Percentiles rank a stretch among this genome's conserved stretches.
phyloP scores from a whole-genome alignment of 305 asterid genomes.

The Fraxinus xanthoxyloides region DNA sequence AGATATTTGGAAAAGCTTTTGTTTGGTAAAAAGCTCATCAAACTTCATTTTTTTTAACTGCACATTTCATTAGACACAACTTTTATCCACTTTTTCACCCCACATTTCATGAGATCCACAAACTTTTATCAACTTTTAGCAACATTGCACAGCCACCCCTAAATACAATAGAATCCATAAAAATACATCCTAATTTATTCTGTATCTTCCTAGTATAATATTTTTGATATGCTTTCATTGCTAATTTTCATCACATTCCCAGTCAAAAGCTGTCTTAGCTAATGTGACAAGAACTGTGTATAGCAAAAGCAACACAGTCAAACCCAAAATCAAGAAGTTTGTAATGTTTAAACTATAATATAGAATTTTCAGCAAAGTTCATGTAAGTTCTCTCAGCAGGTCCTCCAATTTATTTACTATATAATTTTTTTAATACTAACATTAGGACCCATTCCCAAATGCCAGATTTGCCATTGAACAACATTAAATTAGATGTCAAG shows the following conservation, averaged over 20 bases:
- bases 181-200: not conserved
- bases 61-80: too few relatives aligned
- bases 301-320: not conserved
- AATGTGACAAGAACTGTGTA: not conserved
- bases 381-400: not conserved
- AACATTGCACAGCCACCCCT: not conserved
- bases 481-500: slow-evolving; percentile 1
- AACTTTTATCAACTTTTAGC: too few relatives aligned
- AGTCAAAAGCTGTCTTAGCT: not conserved
- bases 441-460: not conserved
- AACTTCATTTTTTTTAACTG: too few relatives aligned
- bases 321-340: not conserved
- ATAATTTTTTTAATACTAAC: not conserved
- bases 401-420: not conserved
- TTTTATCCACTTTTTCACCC: too few relatives aligned
- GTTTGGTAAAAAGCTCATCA: too few relatives aligned
- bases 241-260: not conserved
- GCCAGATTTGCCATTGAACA: not conserved
- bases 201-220: not conserved
- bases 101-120: too few relatives aligned
- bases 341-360: not conserved
- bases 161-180: not conserved
- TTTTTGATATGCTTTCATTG: not conserved
- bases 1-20: too few relatives aligned
- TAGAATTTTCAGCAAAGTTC: not conserved